Conservation (phyloP, 2,329 filamentous ascomycete genomes). For the Tolypocladium pustulatum region DNA sequence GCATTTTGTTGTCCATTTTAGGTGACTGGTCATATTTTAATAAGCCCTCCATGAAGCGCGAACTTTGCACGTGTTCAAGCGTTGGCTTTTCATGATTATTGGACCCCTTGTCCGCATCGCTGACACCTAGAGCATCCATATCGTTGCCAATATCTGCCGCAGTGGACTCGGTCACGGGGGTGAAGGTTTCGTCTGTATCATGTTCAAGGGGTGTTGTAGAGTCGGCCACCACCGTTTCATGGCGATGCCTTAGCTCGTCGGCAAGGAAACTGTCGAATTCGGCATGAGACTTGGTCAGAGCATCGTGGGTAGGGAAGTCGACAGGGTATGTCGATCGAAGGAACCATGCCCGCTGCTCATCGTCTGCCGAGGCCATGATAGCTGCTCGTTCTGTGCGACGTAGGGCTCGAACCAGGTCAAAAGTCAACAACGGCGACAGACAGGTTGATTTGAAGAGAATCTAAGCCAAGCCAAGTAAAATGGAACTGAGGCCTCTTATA, state of each 20-base stretch:
- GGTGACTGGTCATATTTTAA: constrained; percentile 8
- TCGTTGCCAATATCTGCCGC: constrained; percentile 11
- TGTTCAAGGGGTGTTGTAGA: neutral
- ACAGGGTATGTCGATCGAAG: constrained; percentile 27
- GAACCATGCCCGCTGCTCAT: constrained; percentile 23
- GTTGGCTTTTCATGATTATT: neutral
- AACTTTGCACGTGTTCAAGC: neutral
- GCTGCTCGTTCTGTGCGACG: no score
- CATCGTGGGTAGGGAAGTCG: constrained; percentile 24
- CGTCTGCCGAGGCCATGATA: constrained; percentile 4
- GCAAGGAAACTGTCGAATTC: constrained; percentile 23
- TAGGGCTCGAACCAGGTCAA: neutral
- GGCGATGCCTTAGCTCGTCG: constrained; percentile 11
- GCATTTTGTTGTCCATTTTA: constrained; percentile 30
- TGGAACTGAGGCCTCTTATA: neutral
- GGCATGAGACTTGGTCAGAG: constrained; percentile 17
- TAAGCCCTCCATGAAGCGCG: constrained; percentile 25
- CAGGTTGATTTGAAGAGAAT: neutral
- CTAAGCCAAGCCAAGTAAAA: neutral
- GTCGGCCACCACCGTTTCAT: constrained; percentile 1
- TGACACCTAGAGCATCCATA: constrained; percentile 2
- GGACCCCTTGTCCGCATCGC: neutral
- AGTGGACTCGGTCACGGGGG: constrained; percentile 14
- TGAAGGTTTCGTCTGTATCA: constrained; percentile 12
- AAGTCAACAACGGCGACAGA: neutral